Evolutionary conservation across 1,284 basidiomycete species (phyloP), one percentile per base, ranked within the genome.

Genomic region (Sanghuangporus baumii): DNA sequence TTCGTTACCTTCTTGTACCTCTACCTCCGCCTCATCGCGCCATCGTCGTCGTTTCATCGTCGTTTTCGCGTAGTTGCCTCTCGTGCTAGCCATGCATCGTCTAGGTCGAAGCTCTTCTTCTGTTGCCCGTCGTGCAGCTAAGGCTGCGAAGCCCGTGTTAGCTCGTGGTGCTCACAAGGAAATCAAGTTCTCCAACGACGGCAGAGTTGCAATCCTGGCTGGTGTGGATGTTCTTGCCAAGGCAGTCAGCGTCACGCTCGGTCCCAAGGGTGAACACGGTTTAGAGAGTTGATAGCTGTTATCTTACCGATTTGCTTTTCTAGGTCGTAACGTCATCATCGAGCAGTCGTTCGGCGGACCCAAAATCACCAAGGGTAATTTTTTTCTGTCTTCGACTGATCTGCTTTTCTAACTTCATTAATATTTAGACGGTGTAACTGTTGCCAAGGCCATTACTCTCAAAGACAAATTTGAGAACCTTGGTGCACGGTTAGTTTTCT

Each of bases 381-480:
- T 40, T 51, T 65, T 23, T n/a, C 8, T 62, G 43, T 63, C 43
- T 43, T 62, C 47, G 56, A 67, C 40, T 9, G 3, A 54, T 38
- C 23, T 43, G 7, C 18, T 23, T 41, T 58, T 5, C 14, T 26
- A 6, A 11, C 1, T 12, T n/a, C 26, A 18, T 31, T 36, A 3
- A 43, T 51, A 34, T 57, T 41, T 18, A 91, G 95, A 98, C 75
- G 96, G 96, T 88, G 96, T 98, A 34, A 97, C 96, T 47, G 96
- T 99, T 50, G 96, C 96, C 66, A 98, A 97, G 82, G 82, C 94
- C 26, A 96, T 98, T 72, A 82, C 88, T 11, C 85, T 98, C 72
- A 89, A 98, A 79, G 95, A 98, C 87, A 97, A 96, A 80, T 98
- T 98, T 71, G 94, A 99, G 83, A 98, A 98, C 83, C 89, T 98